Percentiles rank a stretch among this genome's conserved stretches.
Conservation (phyloP, 2,329 filamentous ascomycete genomes). For the Neofusicoccum parvum region DNA sequence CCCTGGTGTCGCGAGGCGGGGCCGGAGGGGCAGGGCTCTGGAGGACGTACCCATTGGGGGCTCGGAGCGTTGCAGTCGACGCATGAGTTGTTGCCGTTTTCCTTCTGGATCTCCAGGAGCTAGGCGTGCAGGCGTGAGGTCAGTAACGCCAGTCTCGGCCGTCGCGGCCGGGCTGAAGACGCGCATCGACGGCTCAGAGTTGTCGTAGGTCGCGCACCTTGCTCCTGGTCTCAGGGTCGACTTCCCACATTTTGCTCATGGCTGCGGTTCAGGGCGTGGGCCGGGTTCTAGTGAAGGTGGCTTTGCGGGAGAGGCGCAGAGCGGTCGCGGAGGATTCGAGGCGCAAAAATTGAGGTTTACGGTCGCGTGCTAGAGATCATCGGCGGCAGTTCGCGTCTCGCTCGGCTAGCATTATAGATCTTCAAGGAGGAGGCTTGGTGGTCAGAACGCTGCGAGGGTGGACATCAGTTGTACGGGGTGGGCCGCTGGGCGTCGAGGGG, state of each 20-base stretch:
- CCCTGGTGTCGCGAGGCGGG: not conserved
- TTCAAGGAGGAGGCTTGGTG: slow-evolving; percentile 4
- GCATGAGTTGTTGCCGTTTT: slow-evolving; percentile 84
- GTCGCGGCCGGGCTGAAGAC: not conserved
- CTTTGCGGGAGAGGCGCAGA: slow-evolving; percentile 4
- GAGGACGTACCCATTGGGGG: slow-evolving; percentile 82
- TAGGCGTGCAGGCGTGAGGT: slow-evolving; percentile 41
- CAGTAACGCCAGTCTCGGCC: not conserved
- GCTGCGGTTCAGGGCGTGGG: slow-evolving; percentile 25
- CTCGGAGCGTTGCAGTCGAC: slow-evolving; percentile 95
- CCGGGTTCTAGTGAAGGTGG: slow-evolving; percentile 12
- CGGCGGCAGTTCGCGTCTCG: not conserved
- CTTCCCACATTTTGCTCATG: slow-evolving; percentile 90
- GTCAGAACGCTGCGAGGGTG: not conserved
- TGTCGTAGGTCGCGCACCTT: slow-evolving; percentile 65
- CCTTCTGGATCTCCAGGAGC: slow-evolving; percentile 90
- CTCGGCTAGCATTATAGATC: slow-evolving; percentile 10
- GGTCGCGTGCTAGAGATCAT: not conserved
- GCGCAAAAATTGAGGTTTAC: not conserved
- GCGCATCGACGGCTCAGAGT: not conserved
- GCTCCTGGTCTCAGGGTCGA: slow-evolving; percentile 93
- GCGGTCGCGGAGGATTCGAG: not conserved
- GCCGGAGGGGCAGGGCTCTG: slow-evolving; percentile 21
- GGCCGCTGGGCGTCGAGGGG: slow-evolving; percentile 13
- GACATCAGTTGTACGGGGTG: not conserved